phyloP scores from a whole-genome alignment of 331 rosid species.

The Malus hybrid region DNA sequence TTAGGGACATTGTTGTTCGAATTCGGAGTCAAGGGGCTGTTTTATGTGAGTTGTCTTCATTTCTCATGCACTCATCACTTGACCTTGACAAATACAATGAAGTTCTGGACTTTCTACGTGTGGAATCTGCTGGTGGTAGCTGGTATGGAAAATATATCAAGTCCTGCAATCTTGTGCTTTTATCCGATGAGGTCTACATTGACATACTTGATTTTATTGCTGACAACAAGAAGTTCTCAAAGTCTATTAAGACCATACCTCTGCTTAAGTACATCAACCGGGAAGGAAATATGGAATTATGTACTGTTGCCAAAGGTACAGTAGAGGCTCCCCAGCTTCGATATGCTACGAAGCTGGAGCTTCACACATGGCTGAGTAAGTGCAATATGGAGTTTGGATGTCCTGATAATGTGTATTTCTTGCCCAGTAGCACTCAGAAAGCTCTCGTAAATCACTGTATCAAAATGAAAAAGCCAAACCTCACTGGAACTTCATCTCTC shows the following conservation, averaged over 20 bases:
- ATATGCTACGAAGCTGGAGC: background rate
- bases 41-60: background rate
- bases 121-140: background rate
- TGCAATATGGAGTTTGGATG: conserved; percentile 2
- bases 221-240: background rate
- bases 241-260: background rate
- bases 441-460: too few relatives aligned
- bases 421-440: too few relatives aligned
- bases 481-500: too few relatives aligned
- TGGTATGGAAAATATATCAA: background rate
- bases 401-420: too few relatives aligned
- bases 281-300: conserved; percentile 3
- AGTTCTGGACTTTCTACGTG: conserved; percentile 7
- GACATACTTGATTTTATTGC: conserved; percentile 13
- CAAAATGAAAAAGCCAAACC: too few relatives aligned
- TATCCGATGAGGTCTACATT: conserved; percentile 2
- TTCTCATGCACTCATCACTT: conserved; percentile 3
- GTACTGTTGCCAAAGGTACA: background rate
- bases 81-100: background rate
- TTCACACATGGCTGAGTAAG: conserved; percentile 7
- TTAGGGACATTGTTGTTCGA: background rate
- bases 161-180: background rate
- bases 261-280: background rate
- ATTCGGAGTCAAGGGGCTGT: background rate
- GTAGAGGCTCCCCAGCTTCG: background rate